Evolutionary conservation across 257 asterid genomes (phyloP).

Genomic region (Misopates orontium): DNA sequence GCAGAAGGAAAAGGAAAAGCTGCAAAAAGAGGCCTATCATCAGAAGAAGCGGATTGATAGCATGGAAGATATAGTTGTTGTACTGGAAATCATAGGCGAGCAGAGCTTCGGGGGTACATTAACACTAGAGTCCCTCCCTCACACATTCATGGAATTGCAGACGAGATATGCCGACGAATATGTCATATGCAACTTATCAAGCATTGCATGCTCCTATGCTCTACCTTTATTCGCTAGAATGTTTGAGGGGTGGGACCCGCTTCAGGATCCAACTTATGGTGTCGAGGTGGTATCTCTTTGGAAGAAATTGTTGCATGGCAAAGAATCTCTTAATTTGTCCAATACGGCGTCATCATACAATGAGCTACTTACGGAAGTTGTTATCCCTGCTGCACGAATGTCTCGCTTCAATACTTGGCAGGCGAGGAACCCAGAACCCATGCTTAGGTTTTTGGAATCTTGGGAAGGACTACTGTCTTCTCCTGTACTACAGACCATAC

Average conservation of each 20-base stretch:
- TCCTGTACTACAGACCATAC: constrained; percentile 56
- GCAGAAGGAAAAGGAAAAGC: constrained; percentile 81
- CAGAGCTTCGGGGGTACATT: constrained; percentile 58
- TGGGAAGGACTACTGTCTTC: constrained; percentile 83
- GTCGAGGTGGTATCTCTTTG: constrained; percentile 60
- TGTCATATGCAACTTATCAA: constrained; percentile 65
- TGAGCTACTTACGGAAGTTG: constrained; percentile 89
- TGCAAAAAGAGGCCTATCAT: constrained; percentile 52
- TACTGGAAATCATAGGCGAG: constrained; percentile 59
- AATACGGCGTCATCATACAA: constrained; percentile 62
- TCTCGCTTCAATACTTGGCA: constrained; percentile 92
- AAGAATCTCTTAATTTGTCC: constrained; percentile 43
- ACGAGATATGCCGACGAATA: constrained; percentile 60
- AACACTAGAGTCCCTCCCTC: constrained; percentile 71
- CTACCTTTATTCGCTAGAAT: constrained; percentile 73
- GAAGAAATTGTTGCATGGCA: constrained; percentile 69
- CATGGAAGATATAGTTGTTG: constrained; percentile 56
- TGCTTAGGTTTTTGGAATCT: constrained; percentile 78
- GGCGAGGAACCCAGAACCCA: constrained; percentile 86
- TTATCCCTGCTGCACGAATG: constrained; percentile 89
- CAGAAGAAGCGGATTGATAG: constrained; percentile 70
- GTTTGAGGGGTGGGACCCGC: constrained; percentile 96
- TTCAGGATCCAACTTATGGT: constrained; percentile 85
- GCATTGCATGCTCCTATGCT: constrained; percentile 87
- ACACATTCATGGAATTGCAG: constrained; percentile 62